A percentile compares a stretch with the other conserved stretches of the same genome.
phyloP scores from a whole-genome alignment of 1,284 basidiomycete species.

The Sanguinoderma infundibulare region DNA sequence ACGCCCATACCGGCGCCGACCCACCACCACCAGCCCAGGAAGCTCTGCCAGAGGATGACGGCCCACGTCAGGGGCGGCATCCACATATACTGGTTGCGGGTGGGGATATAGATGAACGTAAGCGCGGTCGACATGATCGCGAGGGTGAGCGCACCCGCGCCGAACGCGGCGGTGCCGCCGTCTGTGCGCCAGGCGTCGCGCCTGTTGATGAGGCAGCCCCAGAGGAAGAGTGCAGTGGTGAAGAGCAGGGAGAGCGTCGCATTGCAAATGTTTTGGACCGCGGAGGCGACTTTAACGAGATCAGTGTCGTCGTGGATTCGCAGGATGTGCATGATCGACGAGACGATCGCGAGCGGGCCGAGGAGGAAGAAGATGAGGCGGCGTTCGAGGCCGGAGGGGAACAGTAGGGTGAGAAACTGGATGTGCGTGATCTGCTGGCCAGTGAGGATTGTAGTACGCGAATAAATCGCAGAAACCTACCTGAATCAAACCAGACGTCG shows the following conservation, averaged over 20 bases:
- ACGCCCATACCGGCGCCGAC: constrained; percentile 86
- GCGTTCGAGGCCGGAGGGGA: constrained; percentile 91
- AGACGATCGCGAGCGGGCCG: constrained; percentile 87
- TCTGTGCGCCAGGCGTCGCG: constrained; percentile 93
- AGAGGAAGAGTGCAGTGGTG: constrained; percentile 87
- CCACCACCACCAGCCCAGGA: constrained; percentile 98
- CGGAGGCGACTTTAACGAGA: constrained; percentile 69
- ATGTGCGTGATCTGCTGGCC: constrained; percentile 88
- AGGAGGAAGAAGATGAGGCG: constrained; percentile 88
- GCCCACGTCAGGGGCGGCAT: constrained; percentile 86
- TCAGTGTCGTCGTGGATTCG: constrained; percentile 58
- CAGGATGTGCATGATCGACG: constrained; percentile 86
- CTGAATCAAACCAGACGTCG: constrained; percentile 86
- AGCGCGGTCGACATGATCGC: constrained; percentile 82
- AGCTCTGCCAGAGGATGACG: constrained; percentile 91
- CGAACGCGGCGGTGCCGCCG: constrained; percentile 95
- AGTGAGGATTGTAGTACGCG: background rate
- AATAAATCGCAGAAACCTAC: constrained; percentile 44
- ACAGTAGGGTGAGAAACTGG: constrained; percentile 95
- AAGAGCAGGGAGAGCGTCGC: constrained; percentile 94
- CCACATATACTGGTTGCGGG: constrained; percentile 85
- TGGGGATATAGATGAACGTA: constrained; percentile 86
- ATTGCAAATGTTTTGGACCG: constrained; percentile 94
- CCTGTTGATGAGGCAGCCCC: constrained; percentile 92
- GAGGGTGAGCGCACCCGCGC: constrained; percentile 78